phyloP scores from a whole-genome alignment of 1,284 basidiomycete species.

The Trichosporon sp. region DNA sequence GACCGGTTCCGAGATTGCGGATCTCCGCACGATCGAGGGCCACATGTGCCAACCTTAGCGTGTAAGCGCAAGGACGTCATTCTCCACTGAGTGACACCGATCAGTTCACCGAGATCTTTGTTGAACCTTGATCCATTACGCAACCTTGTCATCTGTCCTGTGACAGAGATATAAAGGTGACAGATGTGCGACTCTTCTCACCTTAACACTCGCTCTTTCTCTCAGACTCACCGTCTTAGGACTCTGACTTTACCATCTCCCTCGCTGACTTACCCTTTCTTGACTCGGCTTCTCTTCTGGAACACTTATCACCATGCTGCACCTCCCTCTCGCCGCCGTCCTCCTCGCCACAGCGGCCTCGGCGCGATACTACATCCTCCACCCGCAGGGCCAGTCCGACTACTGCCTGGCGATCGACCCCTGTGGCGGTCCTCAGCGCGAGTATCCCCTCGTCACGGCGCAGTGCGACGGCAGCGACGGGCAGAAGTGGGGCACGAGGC shows the following conservation, averaged over 20 bases:
- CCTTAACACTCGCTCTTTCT: too few relatives aligned
- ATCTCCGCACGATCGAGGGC: too few relatives aligned
- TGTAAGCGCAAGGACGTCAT: too few relatives aligned
- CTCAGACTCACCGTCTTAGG: background rate
- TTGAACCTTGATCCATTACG: too few relatives aligned
- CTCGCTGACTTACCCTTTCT: background rate
- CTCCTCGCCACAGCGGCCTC: background rate
- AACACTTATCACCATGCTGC: background rate
- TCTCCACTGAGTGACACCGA: too few relatives aligned
- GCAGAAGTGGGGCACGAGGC: background rate
- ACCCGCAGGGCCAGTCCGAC: background rate
- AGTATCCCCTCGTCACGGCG: background rate
- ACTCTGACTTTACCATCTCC: background rate
- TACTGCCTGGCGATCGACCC: background rate
- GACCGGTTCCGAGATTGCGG: too few relatives aligned
- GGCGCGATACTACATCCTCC: background rate
- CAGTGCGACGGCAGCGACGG: background rate
- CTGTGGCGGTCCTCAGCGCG: background rate
- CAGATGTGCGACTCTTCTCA: too few relatives aligned
- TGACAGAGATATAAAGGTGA: too few relatives aligned
- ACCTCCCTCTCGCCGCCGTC: background rate
- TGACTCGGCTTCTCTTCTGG: background rate
- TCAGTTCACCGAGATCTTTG: too few relatives aligned
- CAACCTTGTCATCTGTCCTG: too few relatives aligned
- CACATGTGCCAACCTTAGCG: too few relatives aligned